Conservation (phyloP, 495 filamentous ascomycete genomes). For the Staphylotrichum tortipilum region DNA sequence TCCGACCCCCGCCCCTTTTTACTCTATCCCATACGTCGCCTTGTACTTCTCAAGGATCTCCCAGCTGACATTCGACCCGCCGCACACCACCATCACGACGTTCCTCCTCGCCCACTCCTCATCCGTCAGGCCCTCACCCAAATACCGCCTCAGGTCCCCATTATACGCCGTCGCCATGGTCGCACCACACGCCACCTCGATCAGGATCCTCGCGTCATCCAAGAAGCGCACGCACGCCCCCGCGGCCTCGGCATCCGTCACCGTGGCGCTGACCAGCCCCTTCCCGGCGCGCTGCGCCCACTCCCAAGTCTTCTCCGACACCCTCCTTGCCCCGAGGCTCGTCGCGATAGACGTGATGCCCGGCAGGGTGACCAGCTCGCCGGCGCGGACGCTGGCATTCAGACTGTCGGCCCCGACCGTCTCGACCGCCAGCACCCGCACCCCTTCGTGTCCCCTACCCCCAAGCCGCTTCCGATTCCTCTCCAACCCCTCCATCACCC, state of each 20-base stretch:
- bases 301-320: constrained; percentile 64
- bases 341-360: constrained; percentile 76
- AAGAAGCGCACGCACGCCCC: constrained; percentile 65
- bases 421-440: constrained; percentile 69
- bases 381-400: constrained; percentile 48
- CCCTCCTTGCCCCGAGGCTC: constrained; percentile 64
- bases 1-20: neutral
- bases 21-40: constrained; percentile 40
- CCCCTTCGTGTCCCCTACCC: constrained; percentile 18
- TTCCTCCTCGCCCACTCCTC: constrained; percentile 50
- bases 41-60: constrained; percentile 58
- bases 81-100: constrained; percentile 81
- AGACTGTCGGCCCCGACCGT: constrained; percentile 72
- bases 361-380: constrained; percentile 55
- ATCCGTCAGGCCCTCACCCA: constrained; percentile 50
- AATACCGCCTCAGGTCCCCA: constrained; percentile 48
- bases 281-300: constrained; percentile 34
- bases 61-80: constrained; percentile 66
- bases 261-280: constrained; percentile 55
- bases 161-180: constrained; percentile 61
- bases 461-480: constrained; percentile 25
- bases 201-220: constrained; percentile 72
- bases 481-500: constrained; percentile 66
- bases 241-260: constrained; percentile 74
- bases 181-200: constrained; percentile 81